Evolutionary conservation across 805 yeast genomes (phyloP), one percentile per base, ranked within the genome.

Genomic region (Zygotorulaspora florentina): DNA sequence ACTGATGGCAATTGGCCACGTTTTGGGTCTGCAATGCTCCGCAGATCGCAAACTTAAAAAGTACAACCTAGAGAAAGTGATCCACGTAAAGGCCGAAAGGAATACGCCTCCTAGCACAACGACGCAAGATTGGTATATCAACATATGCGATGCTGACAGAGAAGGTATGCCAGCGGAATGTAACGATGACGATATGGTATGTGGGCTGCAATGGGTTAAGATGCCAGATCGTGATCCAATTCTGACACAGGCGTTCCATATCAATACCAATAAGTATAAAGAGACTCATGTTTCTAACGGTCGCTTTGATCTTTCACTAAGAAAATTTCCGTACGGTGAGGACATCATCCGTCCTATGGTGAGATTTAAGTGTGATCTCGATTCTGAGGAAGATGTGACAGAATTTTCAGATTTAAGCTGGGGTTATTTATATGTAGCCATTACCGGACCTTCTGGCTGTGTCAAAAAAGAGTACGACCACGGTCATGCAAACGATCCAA

Each of bases 21-120:
- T 13, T 5, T 5, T 29, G n/a, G 33, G 33, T 7, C 25, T 20
- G 25, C 25, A 20, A 20, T 20, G 25, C 25, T 20, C 25, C n/a
- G 15, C n/a, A 29, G 33, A 29, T 8, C 15, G 15, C 8, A 29
- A 12, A 12, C 45, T 64, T 46, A 53, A 55, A 40, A 53, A 53
- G 36, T 64, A 60, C 39, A 56, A 50, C 27, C 5, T 63, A 7
- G 53, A 41, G 18, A 25, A 29, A 5, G 33, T 29, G 3, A 3
- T 29, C 33, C 9, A 29, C 8, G 4, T 12, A 9, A 29, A 29
- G 15, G 33, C 56, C 3, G 54, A 70, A n/a, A 67, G 64, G 28
- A 75, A 74, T 35, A 87, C 96, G 8, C 97, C 98, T 13, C 98
- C 99, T 1, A 77, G 91, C 10, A 67, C 64, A 27, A 78, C 85